A percentile compares a stretch with the other conserved stretches of the same genome.
phyloP scores from a whole-genome alignment of 78 protist species.

The slime mould (Dictyostelium discoideum) region DNA sequence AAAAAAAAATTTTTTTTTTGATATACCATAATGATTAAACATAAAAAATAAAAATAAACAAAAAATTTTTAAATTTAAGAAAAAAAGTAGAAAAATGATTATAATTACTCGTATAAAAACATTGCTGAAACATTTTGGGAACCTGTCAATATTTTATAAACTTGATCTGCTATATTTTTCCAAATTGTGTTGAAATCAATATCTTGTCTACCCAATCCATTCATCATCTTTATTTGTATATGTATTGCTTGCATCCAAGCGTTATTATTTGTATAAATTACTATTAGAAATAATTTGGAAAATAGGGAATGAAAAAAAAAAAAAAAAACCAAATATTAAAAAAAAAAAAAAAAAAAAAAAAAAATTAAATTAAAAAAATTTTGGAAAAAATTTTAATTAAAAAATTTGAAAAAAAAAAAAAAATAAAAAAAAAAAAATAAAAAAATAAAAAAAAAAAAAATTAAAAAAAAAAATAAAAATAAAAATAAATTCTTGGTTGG shows the following conservation, averaged over 20 bases:
- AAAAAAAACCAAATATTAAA: neutral
- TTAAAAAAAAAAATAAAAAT: too few species aligned
- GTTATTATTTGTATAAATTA: neutral
- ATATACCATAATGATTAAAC: too few species aligned
- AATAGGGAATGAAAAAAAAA: neutral
- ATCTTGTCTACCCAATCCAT: slow-evolving; percentile 20
- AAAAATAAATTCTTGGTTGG: too few species aligned
- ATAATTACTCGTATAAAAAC: slow-evolving; percentile 42
- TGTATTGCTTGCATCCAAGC: too few species aligned
- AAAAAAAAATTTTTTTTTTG: too few species aligned
- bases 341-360: neutral
- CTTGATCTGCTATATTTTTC: slow-evolving; percentile 9
- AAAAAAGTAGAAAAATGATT: neutral
- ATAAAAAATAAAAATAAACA: neutral
- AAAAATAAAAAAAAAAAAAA: neutral
- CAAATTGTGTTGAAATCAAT: slow-evolving; percentile 57
- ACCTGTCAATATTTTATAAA: slow-evolving; percentile 29
- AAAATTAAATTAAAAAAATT: neutral
- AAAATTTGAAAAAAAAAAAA: neutral
- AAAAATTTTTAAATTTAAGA: neutral
- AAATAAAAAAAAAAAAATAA: neutral
- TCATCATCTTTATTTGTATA: neutral
- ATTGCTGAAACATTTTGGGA: neutral
- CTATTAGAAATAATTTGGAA: neutral
- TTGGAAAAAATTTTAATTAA: neutral